phyloP scores from a whole-genome alignment of 768 basidiomycete species.

The Tremella mesenterica region DNA sequence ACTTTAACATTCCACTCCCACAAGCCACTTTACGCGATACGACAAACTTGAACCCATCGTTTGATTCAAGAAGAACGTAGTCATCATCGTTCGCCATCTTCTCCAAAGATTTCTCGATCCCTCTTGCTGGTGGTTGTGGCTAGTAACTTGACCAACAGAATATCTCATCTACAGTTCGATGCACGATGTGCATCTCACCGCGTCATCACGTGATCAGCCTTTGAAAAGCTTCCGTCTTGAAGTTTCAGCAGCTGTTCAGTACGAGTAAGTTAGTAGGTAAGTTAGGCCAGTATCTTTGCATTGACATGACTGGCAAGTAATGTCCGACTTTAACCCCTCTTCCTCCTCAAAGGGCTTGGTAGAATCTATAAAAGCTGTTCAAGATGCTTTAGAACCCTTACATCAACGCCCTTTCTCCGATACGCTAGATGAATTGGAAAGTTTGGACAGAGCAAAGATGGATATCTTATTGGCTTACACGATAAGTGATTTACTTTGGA shows the following conservation, averaged over 20 bases:
- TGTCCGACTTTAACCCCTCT: no score
- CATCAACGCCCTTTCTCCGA: constrained; percentile 20
- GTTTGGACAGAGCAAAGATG: constrained; percentile 38
- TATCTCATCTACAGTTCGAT: no score
- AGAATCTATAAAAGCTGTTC: no score
- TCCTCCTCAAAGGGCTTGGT: no score
- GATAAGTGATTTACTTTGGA: constrained; percentile 44
- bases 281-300: no score
- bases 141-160: background rate
- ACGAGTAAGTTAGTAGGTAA: no score
- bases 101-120: background rate
- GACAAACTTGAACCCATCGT: constrained; percentile 72
- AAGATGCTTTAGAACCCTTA: constrained; percentile 32
- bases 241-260: no score
- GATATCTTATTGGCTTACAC: constrained; percentile 40
- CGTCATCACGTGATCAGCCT: no score
- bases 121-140: background rate
- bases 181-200: no score
- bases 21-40: constrained; percentile 65
- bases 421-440: constrained; percentile 13
- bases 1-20: constrained; percentile 70
- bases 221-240: no score
- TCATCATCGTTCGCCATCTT: constrained; percentile 5
- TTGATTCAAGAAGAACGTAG: constrained; percentile 33
- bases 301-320: no score